phyloP scores from a whole-genome alignment of 116 monocot genomes.

The Zostera marina region DNA sequence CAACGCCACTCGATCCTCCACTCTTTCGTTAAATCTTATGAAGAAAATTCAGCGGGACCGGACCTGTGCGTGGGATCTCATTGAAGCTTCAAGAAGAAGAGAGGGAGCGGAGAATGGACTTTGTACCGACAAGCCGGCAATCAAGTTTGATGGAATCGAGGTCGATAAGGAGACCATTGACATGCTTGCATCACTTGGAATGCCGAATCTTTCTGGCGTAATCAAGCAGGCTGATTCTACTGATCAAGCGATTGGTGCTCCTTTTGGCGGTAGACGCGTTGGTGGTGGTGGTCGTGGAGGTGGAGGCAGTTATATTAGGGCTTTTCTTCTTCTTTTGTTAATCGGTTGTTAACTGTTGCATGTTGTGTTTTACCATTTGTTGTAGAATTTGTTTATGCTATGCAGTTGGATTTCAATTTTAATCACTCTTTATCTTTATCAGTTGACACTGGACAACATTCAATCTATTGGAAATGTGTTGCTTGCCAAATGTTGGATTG shows the following conservation, averaged over 20 bases:
- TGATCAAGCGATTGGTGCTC: background rate
- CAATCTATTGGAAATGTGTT: no score
- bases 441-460: no score
- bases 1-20: no score
- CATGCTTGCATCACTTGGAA: constrained; percentile 17
- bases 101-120: constrained; percentile 20
- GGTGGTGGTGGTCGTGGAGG: no score
- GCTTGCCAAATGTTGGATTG: no score
- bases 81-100: constrained; percentile 24
- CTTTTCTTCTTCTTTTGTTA: no score
- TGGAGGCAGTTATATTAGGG: constrained; percentile 10
- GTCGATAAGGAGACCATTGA: constrained; percentile 18
- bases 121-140: constrained; percentile 15
- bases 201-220: constrained; percentile 15
- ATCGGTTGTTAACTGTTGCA: no score
- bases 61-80: constrained; percentile 21
- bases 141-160: constrained; percentile 15
- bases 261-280: background rate
- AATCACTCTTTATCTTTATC: no score
- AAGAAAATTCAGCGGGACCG: constrained; percentile 19
- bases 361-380: no score
- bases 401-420: no score
- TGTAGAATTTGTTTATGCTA: no score
- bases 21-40: constrained; percentile 17
- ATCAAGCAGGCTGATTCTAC: constrained; percentile 9